These are phyloP conservation scores for Leccinum fuscescens DNA, from an alignment of 1,284 basidiomycete species.

Conservation along the genomic window DNA sequence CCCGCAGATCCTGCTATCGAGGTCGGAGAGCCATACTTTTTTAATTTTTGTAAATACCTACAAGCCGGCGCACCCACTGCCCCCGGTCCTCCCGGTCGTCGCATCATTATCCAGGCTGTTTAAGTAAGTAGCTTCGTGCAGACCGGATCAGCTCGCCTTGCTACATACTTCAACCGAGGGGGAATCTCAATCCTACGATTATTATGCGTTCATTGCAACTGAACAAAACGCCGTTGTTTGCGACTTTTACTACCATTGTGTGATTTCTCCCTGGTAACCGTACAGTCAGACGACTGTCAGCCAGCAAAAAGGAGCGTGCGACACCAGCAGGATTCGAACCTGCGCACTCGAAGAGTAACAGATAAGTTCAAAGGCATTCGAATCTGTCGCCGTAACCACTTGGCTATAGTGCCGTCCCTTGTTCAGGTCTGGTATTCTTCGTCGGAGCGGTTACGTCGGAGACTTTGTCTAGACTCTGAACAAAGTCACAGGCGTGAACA, in stretches of 20 bases:
- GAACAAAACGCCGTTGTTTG: not conserved
- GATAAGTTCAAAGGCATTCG: slow-evolving; percentile 38
- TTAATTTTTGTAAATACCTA: not conserved
- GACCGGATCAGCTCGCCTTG: not conserved
- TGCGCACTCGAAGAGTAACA: slow-evolving; percentile 45
- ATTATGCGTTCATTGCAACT: not conserved
- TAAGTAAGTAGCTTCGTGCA: not conserved
- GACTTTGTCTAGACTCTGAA: not conserved
- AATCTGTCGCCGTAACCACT: slow-evolving; percentile 62
- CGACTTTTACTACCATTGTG: not conserved
- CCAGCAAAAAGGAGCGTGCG: slow-evolving; percentile 38
- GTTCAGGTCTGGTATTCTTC: not conserved
- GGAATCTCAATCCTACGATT: not conserved
- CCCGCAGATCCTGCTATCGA: slow-evolving; percentile 8
- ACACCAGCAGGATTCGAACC: slow-evolving; percentile 42
- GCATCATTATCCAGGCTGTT: not conserved
- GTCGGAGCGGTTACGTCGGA: not conserved
- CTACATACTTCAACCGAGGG: not conserved
- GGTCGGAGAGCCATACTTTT: not conserved
- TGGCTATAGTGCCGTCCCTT: slow-evolving; percentile 41
- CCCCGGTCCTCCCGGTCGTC: not conserved
- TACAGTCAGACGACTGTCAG: not conserved
- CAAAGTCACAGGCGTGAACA: no score
- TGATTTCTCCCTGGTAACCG: not conserved
- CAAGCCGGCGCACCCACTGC: not conserved